Percentiles rank a stretch among this genome's conserved stretches.
Evolutionary conservation across 441 rosid genomes (phyloP).

Genomic region (Macaranga tanarius): DNA sequence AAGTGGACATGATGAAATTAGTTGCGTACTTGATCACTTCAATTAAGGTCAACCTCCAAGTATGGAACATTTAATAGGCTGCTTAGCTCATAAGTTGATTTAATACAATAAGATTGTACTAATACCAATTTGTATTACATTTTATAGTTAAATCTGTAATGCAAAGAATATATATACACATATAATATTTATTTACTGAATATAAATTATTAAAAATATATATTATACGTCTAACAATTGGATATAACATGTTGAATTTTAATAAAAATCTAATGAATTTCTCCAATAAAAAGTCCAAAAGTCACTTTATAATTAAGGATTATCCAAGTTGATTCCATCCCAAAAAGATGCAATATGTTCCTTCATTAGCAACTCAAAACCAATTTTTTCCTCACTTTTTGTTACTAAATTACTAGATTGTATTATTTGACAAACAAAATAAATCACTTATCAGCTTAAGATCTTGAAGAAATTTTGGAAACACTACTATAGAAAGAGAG

Average conservation of each 20-base stretch:
- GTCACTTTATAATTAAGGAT: slow-evolving; percentile 21
- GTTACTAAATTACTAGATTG: slow-evolving; percentile 1
- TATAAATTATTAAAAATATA: no score
- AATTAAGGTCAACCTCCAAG: neutral
- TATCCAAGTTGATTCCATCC: slow-evolving; percentile 26
- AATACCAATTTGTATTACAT: no score
- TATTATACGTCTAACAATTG: no score
- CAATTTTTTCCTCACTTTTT: slow-evolving; percentile 15
- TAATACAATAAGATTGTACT: neutral
- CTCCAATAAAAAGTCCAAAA: slow-evolving; percentile 9
- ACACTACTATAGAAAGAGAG: slow-evolving; percentile 26
- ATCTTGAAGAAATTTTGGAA: slow-evolving; percentile 9
- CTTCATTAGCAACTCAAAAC: slow-evolving; percentile 22
- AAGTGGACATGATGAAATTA: neutral
- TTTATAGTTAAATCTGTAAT: no score
- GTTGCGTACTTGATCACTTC: neutral
- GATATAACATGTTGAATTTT: no score
- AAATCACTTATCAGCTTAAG: slow-evolving; percentile 25
- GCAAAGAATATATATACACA: no score
- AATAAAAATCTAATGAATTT: neutral
- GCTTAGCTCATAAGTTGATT: neutral
- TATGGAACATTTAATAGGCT: neutral
- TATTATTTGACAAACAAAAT: slow-evolving; percentile 22
- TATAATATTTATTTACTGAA: no score
- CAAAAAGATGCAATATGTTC: slow-evolving; percentile 20